Conservation (phyloP, 768 basidiomycete species). For the Agrocybe chaxingu region DNA sequence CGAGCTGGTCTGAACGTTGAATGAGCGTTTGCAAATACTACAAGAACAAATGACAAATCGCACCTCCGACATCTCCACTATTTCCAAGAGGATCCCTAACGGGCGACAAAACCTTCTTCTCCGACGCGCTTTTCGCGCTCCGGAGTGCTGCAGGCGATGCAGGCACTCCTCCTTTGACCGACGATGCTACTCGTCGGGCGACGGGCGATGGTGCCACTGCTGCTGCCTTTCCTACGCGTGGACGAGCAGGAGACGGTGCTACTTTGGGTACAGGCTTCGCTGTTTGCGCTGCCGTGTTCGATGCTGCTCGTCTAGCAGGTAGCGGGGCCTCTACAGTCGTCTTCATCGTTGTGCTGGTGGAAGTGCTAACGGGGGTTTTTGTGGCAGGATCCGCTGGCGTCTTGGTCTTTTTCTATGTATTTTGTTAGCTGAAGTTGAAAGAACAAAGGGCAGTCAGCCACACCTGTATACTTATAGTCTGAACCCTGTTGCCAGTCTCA, state of each 20-base stretch:
- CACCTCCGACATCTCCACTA: slow-evolving; percentile 20
- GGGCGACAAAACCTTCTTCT: slow-evolving; percentile 36
- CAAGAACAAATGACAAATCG: slow-evolving; percentile 23
- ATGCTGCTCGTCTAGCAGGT: slow-evolving; percentile 11
- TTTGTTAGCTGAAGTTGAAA: slow-evolving; percentile 1
- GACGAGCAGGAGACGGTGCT: slow-evolving; percentile 20
- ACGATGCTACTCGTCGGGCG: slow-evolving; percentile 20
- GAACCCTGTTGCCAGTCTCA: slow-evolving; percentile 42
- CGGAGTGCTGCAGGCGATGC: slow-evolving; percentile 5
- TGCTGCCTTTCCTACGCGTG: slow-evolving; percentile 11
- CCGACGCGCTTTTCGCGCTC: slow-evolving; percentile 1
- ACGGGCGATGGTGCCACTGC: slow-evolving; percentile 16
- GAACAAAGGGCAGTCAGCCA: neutral
- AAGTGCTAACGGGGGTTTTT: slow-evolving; percentile 11
- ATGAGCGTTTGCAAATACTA: neutral
- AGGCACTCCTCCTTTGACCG: slow-evolving; percentile 14
- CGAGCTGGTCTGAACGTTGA: slow-evolving; percentile 19
- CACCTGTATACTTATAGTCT: slow-evolving; percentile 58
- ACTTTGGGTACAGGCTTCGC: slow-evolving; percentile 17
- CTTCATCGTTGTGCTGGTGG: slow-evolving; percentile 8
- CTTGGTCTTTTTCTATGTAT: slow-evolving; percentile 16
- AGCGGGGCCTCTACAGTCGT: slow-evolving; percentile 9
- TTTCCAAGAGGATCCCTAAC: slow-evolving; percentile 37
- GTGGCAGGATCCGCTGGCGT: slow-evolving; percentile 4
- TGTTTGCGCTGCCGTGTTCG: slow-evolving; percentile 10